Evolutionary conservation across 345 rosid species (phyloP), one percentile per base, ranked within the genome.

Genomic region (Lepidium aucheri): DNA sequence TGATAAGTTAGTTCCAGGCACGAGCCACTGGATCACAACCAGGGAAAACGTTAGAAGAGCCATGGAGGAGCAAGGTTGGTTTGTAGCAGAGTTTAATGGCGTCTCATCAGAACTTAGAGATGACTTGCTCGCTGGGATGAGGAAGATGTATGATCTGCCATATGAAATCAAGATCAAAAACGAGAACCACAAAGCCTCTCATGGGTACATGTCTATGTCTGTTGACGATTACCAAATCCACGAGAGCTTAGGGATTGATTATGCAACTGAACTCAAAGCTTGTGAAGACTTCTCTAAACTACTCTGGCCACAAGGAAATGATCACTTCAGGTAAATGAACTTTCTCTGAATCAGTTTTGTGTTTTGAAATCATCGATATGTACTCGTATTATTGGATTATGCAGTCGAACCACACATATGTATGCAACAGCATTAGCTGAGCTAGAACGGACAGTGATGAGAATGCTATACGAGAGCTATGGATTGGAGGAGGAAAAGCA

Each of bases 281-380:
- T 63, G 82, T 55, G 72, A 47, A 16, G 71, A 53, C 52, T 89
- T 89, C 78, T 76, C 90, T 2, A 60, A 75, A 15, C 50, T 85
- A 67, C 82, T 87, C 81, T 89, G 94, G 96, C 86, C 91, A n/a
- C 13, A 72, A 24, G 91, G 88, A 67, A 84, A 89, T 55, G 32
- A 67, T 60, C 56, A 3, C 42, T 87, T 89, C 73, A 33, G 94
- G 96, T 20, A 20, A 20, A 20, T 1, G 22, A 20, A 20, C 22
- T 20, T 20, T 20, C 22, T 20, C 2, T 20, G 1, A 20, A 20
- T 20, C 22, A 20, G 22, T 20, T 20, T 20, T 20, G 22, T 3
- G 26, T 24, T 4, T 26, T 26, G 30, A 26, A 26, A 26, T 26
- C 6, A 26, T 26, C 5, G 30, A 26, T 26, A 26, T 26, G 6